Conservation (phyloP, 2,329 filamentous ascomycete species). For the Scorias spongiosa region DNA sequence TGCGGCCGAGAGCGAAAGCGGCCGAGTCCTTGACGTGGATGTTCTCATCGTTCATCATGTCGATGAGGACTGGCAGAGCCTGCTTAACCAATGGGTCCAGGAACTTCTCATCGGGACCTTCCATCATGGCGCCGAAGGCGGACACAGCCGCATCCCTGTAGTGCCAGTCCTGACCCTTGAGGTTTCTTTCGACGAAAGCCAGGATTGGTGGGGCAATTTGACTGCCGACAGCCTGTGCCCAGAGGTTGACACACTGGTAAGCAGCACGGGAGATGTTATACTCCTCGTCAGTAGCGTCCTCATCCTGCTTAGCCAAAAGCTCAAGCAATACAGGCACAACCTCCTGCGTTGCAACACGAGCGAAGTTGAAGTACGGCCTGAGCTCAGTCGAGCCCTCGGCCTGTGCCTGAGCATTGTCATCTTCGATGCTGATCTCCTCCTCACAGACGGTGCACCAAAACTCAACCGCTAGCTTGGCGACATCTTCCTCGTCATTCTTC, state of each 20-base stretch:
- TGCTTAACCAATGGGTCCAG: slow-evolving; percentile 92
- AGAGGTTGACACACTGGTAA: slow-evolving; percentile 92
- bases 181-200: slow-evolving; percentile 77
- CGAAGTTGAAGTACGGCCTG: slow-evolving; percentile 91
- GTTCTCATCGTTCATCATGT: slow-evolving; percentile 78
- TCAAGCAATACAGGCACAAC: slow-evolving; percentile 83
- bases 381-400: slow-evolving; percentile 67
- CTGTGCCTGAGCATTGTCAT: slow-evolving; percentile 68
- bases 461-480: slow-evolving; percentile 93
- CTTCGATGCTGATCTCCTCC: slow-evolving; percentile 94
- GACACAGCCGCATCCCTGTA: slow-evolving; percentile 89
- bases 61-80: slow-evolving; percentile 78
- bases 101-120: slow-evolving; percentile 84
- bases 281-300: slow-evolving; percentile 91
- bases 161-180: slow-evolving; percentile 87
- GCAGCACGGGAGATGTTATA: slow-evolving; percentile 92
- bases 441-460: slow-evolving; percentile 99
- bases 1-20: slow-evolving; percentile 87
- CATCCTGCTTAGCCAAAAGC: slow-evolving; percentile 90
- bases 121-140: slow-evolving; percentile 96
- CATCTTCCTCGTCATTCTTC: slow-evolving; percentile 96
- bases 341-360: slow-evolving; percentile 78
- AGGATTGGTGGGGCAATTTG: slow-evolving; percentile 78
- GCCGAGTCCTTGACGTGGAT: slow-evolving; percentile 91
- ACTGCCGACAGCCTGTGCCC: slow-evolving; percentile 77